Evolutionary conservation across 2,329 filamentous ascomycete genomes (phyloP).

Genomic region (Xylaria sp.): DNA sequence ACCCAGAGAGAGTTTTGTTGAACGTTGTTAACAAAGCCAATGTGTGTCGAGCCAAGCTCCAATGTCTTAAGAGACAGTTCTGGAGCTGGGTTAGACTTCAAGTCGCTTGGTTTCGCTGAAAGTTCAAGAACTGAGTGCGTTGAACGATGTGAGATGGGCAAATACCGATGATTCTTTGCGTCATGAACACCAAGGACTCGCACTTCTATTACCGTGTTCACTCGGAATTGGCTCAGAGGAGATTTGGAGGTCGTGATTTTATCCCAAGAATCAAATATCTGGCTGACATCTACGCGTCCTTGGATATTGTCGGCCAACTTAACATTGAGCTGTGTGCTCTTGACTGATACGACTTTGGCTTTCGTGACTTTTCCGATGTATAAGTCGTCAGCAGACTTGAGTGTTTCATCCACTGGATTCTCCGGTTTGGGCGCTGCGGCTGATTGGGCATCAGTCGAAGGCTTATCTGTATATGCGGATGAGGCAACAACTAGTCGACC

Average conservation of each 20-base stretch:
- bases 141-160: constrained; percentile 88
- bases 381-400: constrained; percentile 76
- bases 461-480: constrained; percentile 57
- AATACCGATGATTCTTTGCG: constrained; percentile 87
- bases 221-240: constrained; percentile 78
- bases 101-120: constrained; percentile 78
- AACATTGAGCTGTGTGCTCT: constrained; percentile 92
- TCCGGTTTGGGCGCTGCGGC: constrained; percentile 53
- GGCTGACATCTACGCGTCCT: constrained; percentile 92
- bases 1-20: constrained; percentile 85
- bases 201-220: constrained; percentile 76
- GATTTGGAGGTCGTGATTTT: constrained; percentile 84
- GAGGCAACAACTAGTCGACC: constrained; percentile 70
- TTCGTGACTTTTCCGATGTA: constrained; percentile 77
- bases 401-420: constrained; percentile 68
- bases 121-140: constrained; percentile 88
- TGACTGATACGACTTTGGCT: constrained; percentile 83
- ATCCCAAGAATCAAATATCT: constrained; percentile 88
- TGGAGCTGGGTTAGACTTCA: constrained; percentile 57
- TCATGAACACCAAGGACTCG: constrained; percentile 89
- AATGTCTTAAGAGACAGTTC: constrained; percentile 78
- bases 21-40: constrained; percentile 93
- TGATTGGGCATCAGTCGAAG: constrained; percentile 50
- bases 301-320: constrained; percentile 86
- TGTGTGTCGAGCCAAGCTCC: constrained; percentile 73